phyloP scores from a whole-genome alignment of 2,329 filamentous ascomycete species.

The Didymella arachidicola region DNA sequence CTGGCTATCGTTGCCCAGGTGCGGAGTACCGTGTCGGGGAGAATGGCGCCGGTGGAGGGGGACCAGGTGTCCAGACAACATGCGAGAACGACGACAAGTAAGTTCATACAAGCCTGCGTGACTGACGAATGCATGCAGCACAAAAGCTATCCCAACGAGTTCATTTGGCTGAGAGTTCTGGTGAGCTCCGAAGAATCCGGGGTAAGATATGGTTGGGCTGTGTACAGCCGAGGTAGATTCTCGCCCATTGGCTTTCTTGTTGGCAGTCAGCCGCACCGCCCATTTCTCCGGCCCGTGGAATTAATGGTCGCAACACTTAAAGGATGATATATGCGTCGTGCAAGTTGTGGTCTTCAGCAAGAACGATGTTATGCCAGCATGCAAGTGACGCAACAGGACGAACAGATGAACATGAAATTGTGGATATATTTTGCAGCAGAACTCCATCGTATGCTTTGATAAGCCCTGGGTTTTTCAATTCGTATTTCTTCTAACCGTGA shows the following conservation, averaged over 20 bases:
- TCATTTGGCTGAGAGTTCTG: background rate
- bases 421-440: slow-evolving; percentile 42
- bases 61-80: background rate
- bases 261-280: slow-evolving; percentile 6
- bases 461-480: slow-evolving; percentile 51
- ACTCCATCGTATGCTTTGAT: slow-evolving; percentile 47
- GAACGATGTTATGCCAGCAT: background rate
- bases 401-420: slow-evolving; percentile 23
- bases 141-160: background rate
- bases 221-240: slow-evolving; percentile 41
- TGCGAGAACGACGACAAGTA: background rate
- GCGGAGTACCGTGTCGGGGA: slow-evolving; percentile 25
- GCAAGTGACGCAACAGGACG: background rate
- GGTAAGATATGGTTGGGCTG: slow-evolving; percentile 29
- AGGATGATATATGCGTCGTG: too few relatives aligned
- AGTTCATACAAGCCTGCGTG: background rate
- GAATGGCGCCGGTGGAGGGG: slow-evolving; percentile 10
- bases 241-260: slow-evolving; percentile 25
- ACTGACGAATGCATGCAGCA: background rate
- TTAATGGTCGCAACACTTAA: background rate
- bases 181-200: slow-evolving; percentile 27
- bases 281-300: slow-evolving; percentile 21
- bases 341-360: too few relatives aligned
- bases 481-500: slow-evolving; percentile 50
- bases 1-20: slow-evolving; percentile 25